Evolutionary conservation across 2,329 filamentous ascomycete species (phyloP), one percentile per base, ranked within the genome.

Genomic region (Aspergillus sp.): DNA sequence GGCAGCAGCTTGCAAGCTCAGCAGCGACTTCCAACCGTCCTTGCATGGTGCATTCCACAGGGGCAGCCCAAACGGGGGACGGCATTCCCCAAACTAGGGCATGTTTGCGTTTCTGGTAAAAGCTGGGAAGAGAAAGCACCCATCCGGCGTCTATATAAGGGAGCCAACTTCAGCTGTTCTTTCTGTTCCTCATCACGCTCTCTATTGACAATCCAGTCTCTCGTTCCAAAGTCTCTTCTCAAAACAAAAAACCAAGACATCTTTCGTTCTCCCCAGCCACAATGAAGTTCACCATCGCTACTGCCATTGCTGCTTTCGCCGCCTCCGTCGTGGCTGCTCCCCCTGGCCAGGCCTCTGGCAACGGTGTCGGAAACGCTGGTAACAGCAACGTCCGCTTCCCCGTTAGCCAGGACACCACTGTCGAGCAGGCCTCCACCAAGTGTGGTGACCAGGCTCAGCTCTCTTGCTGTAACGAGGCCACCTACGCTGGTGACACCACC

Each of bases 381-480:
- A 71, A 72, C 68, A 65, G 63, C 65, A 50, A 74, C 22, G 58
- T 73, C 63, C 61, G 62, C 59, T 75, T 73, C 70, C 65, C 66
- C 56, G 70, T 74, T 12, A 67, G 66, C 24, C 60, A 68, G 24
- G 54, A 67, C 53, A 54, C 74, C 53, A 74, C 70, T 30, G 67
- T 74, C 61, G 65, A 74, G 68, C 68, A 75, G 69, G 72, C 71
- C 51, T 67, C 71, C 68, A 69, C 68, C 62, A 73, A 73, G 67
- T 75, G 73, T 45, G 73, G 72, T 72, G 64, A 72, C 64, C 62
- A 73, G 63, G 70, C 72, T 58, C 68, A 73, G 65, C 67, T 75
- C 30, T 72, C 70, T 51, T 75, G 73, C 71, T 73, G 72, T 67
- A 75, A 77, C 71, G 71, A 76, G 66, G 67, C 66, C 57, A 67